phyloP scores from a whole-genome alignment of 148 eudicot species.

The Rhododendron ferrugineum region DNA sequence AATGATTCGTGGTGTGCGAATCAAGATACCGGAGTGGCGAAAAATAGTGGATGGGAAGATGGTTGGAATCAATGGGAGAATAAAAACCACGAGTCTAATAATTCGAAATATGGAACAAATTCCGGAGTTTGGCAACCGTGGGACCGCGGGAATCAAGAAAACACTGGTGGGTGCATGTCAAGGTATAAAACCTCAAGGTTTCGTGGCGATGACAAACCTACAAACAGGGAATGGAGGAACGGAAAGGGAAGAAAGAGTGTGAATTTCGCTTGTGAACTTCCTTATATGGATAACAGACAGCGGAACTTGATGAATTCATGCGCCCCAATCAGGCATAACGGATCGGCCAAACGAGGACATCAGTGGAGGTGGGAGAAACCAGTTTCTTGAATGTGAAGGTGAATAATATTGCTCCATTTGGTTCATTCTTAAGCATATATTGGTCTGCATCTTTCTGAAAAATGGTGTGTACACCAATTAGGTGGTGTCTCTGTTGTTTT shows the following conservation, averaged over 20 bases:
- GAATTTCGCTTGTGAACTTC: constrained; percentile 9
- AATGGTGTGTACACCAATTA: background rate
- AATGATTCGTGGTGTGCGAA: constrained; percentile 19
- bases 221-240: constrained; percentile 12
- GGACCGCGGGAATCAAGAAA: constrained; percentile 16
- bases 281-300: background rate
- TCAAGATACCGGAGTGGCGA: constrained; percentile 1
- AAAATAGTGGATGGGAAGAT: constrained; percentile 16
- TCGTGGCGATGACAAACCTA: constrained; percentile 15
- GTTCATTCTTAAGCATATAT: background rate
- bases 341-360: background rate
- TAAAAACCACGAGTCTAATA: background rate
- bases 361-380: constrained; percentile 15
- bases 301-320: constrained; percentile 12
- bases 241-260: constrained; percentile 2
- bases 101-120: background rate
- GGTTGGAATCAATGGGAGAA: constrained; percentile 17
- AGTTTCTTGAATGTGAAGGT: constrained; percentile 1
- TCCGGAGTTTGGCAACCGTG: constrained; percentile 13
- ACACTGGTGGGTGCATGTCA: constrained; percentile 27
- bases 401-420: background rate
- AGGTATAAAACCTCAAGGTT: constrained; percentile 42
- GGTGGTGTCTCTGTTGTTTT: background rate
- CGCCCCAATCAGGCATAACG: background rate
- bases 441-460: background rate